Evolutionary conservation across 2,329 filamentous ascomycete species (phyloP).

Genomic region (Massarina eburnea): DNA sequence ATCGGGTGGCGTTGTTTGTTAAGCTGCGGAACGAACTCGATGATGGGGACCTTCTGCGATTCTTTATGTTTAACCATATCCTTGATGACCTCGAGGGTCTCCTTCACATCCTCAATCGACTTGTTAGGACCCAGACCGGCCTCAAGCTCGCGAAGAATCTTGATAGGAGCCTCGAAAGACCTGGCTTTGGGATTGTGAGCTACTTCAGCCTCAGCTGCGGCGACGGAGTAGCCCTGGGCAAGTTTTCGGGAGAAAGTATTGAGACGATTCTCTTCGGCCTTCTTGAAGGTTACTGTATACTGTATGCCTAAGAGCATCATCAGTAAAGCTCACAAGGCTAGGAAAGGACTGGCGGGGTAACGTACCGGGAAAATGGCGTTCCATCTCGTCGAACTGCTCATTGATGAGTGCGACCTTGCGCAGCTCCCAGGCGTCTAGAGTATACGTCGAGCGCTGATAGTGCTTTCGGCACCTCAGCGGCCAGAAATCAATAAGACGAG

Average conservation of each 20-base stretch:
- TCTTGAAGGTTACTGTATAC: constrained; percentile 38
- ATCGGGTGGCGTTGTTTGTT: constrained; percentile 12
- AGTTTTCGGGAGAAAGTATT: constrained; percentile 30
- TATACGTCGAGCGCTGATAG: constrained; percentile 45
- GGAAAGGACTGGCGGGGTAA: background rate
- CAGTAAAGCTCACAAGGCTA: background rate
- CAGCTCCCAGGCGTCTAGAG: constrained; percentile 35
- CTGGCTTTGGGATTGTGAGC: constrained; percentile 20
- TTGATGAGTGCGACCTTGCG: constrained; percentile 38
- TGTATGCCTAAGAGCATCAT: constrained; percentile 11
- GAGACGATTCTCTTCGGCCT: constrained; percentile 37
- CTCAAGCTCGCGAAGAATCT: constrained; percentile 34
- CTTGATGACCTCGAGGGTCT: constrained; percentile 25
- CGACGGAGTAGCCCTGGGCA: constrained; percentile 3
- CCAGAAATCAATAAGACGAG: constrained; percentile 33
- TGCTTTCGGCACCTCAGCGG: constrained; percentile 44
- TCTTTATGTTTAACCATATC: constrained; percentile 31
- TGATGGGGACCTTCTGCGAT: constrained; percentile 28
- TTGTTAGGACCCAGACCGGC: constrained; percentile 24
- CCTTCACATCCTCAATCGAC: constrained; percentile 19
- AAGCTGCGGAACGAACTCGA: constrained; percentile 36
- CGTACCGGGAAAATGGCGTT: constrained; percentile 26
- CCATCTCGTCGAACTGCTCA: constrained; percentile 37
- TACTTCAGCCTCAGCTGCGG: constrained; percentile 10
- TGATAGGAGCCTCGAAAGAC: constrained; percentile 36